A percentile compares a stretch with the other conserved stretches of the same genome.
Conservation (phyloP, 306 rosid genomes). For the Gleditsia sinensis region DNA sequence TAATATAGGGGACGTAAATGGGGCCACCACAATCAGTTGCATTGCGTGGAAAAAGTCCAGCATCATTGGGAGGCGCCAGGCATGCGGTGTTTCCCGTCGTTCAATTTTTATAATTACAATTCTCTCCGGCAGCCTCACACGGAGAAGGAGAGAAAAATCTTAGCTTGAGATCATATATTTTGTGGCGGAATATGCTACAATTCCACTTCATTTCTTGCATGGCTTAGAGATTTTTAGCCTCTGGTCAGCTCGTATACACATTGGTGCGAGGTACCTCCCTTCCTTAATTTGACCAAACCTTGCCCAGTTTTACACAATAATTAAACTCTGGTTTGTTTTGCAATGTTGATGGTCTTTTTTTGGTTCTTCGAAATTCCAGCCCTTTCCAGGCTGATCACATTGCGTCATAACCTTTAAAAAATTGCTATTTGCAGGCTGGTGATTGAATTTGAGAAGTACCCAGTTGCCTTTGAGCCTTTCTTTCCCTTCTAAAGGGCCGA, state of each 20-base stretch:
- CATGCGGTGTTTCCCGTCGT: slow-evolving; percentile 1
- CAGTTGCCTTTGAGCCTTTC: slow-evolving; percentile 48
- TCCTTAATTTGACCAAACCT: background rate
- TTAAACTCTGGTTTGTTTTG: slow-evolving; percentile 26
- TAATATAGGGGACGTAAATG: background rate
- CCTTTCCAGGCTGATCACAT: slow-evolving; percentile 13
- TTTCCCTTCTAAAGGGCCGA: slow-evolving; percentile 60
- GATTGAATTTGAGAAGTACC: slow-evolving; percentile 39
- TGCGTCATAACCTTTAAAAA: slow-evolving; percentile 27
- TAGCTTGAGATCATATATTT: background rate
- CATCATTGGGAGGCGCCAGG: slow-evolving; percentile 44
- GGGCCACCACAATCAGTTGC: slow-evolving; percentile 28
- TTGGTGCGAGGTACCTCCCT: slow-evolving; percentile 38
- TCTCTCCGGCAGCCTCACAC: slow-evolving; percentile 15
- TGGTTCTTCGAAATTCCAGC: background rate
- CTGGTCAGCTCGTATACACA: slow-evolving; percentile 37
- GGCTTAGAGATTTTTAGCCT: slow-evolving; percentile 45
- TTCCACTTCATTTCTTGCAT: slow-evolving; percentile 39
- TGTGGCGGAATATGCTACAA: slow-evolving; percentile 37
- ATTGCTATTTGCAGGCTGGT: slow-evolving; percentile 49
- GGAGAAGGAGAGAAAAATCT: background rate
- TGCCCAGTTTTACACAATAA: background rate
- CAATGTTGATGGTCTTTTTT: background rate
- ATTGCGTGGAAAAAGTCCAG: slow-evolving; percentile 26
- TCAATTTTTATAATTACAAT: background rate